Evolutionary conservation across 179 eudicot species (phyloP), one percentile per base, ranked within the genome.

Genomic region (Sideroxylon spinosum): DNA sequence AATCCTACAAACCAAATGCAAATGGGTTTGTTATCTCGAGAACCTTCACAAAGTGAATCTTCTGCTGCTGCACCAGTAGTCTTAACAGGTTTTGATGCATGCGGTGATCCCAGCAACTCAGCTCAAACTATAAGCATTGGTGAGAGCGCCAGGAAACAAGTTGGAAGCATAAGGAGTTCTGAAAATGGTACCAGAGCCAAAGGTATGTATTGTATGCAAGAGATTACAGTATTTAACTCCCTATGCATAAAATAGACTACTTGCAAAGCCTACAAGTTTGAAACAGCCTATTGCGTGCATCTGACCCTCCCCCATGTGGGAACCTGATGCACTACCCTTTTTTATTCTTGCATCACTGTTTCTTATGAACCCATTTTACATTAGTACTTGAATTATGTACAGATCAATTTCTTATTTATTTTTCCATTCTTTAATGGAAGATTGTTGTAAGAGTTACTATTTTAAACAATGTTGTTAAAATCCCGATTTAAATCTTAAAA

Each of bases 41-140:
- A 88, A 74, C 82, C 89, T 70, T 86, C 91, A 22, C 86, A 79
- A 65, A 83, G 91, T 81, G 91, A 83, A 81, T 88, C 89, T 19
- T 88, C 91, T 29, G 86, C 84, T 77, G 89, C 86, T 64, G 82
- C 87, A 56, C 82, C 82, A 6, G 78, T 79, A 26, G 70, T 78
- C 71, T 83, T 88, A 50, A 78, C 23, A 46, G 85, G 86, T 65
- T 79, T 82, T 73, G 91, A 88, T 46, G 78, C 67, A 11, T 86
- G 79, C 77, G 91, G 86, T 68, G 87, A 85, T 12, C 86, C 85
- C 61, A 78, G 78, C 67, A 75, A 79, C 73, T 81, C 87, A 2
- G 81, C 81, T 53, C 89, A 86, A 81, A 81, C 85, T 20, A 76
- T 80, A 22, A 78, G 44, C 44, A 37, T 37, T 37, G 44, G 68